These are phyloP conservation scores for Solidago caesia DNA, from an alignment of 129 eudicot genomes.

Conservation along the genomic window DNA sequence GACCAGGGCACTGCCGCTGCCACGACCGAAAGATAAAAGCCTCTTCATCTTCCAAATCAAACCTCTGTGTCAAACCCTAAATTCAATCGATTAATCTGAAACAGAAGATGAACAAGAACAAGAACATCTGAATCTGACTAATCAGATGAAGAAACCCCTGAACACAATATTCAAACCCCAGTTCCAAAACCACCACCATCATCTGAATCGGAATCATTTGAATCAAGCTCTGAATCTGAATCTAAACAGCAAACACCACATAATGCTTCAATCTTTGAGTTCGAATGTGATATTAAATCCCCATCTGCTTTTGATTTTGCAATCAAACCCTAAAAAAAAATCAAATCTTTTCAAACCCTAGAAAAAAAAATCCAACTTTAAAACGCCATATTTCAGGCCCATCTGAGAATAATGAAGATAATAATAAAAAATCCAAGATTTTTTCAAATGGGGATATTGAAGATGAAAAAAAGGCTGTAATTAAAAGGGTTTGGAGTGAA, in stretches of 20 bases:
- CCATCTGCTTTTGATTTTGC: conserved; percentile 36
- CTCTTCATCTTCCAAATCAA: no score
- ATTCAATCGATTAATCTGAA: no score
- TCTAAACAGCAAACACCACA: background rate
- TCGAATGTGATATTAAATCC: conserved; percentile 22
- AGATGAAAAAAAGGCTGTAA: conserved; percentile 34
- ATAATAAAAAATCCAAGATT: conserved; percentile 24
- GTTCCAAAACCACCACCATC: conserved; percentile 2
- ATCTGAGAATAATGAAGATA: conserved; percentile 5
- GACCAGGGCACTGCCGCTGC: no score
- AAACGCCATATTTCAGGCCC: conserved; percentile 22
- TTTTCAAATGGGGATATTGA: conserved; percentile 25
- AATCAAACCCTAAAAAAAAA: conserved; percentile 29
- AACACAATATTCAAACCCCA: conserved; percentile 20
- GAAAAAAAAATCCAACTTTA: conserved; percentile 20
- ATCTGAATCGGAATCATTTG: background rate
- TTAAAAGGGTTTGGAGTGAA: conserved; percentile 45
- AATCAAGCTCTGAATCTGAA: conserved; percentile 27
- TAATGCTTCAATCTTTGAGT: conserved; percentile 25
- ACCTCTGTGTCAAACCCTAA: no score
- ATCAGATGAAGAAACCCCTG: conserved; percentile 18
- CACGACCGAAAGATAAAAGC: no score
- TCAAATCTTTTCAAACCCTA: background rate
- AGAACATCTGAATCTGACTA: no score
- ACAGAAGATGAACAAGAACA: background rate